Evolutionary conservation across 768 basidiomycete species (phyloP).

Genomic region (Auricularia sp.): DNA sequence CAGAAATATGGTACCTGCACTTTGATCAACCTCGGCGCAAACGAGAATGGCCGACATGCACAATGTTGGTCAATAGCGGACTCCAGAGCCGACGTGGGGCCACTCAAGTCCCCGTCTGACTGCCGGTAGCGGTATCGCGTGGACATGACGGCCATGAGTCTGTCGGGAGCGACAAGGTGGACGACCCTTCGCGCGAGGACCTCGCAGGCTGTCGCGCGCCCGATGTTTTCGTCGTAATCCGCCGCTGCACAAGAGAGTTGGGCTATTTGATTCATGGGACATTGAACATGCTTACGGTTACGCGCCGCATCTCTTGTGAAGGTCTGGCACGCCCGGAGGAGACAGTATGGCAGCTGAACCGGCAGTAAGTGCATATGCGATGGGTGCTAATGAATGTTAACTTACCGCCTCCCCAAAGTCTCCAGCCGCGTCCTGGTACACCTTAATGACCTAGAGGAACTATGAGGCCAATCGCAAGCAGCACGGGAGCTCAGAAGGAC

Average conservation of each 20-base stretch:
- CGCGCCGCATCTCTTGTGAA: constrained; percentile 41
- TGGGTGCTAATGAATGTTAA: constrained; percentile 6
- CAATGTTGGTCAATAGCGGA: constrained; percentile 88
- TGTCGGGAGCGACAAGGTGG: constrained; percentile 55
- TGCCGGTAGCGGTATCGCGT: constrained; percentile 64
- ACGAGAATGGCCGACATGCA: not conserved
- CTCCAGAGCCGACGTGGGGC: constrained; percentile 70
- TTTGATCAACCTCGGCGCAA: not conserved
- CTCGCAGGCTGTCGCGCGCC: constrained; percentile 76
- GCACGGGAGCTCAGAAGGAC: not conserved
- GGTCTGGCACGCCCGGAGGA: constrained; percentile 64
- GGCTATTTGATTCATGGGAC: not conserved
- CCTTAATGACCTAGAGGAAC: constrained; percentile 47
- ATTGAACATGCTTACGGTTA: not conserved
- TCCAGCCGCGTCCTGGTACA: constrained; percentile 73
- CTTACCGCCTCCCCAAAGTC: constrained; percentile 79
- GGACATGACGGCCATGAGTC: constrained; percentile 61
- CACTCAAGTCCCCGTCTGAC: constrained; percentile 65
- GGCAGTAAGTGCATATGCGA: constrained; percentile 2
- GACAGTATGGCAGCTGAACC: constrained; percentile 65
- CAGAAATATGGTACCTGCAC: constrained; percentile 61
- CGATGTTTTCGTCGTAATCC: constrained; percentile 76
- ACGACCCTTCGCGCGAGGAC: constrained; percentile 72
- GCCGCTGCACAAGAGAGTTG: constrained; percentile 30
- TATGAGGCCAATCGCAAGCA: not conserved